Percentiles rank a stretch among this genome's conserved stretches.
Conservation (phyloP, 306 rosid genomes). For the Astragalus membranaceus region DNA sequence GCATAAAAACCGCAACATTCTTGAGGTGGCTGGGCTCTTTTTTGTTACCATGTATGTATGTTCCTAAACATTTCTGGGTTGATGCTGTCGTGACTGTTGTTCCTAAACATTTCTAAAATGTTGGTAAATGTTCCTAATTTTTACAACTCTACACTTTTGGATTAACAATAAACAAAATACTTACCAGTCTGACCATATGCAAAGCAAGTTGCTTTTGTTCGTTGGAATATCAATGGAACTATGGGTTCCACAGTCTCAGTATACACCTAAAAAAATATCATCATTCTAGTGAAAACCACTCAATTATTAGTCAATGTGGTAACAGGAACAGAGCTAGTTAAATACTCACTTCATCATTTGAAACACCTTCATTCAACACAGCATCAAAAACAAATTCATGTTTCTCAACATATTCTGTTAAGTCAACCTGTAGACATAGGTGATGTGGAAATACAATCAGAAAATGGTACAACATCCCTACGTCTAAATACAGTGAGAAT, state of each 20-base stretch:
- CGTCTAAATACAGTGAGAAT: neutral
- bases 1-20: too few species aligned
- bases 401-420: slow-evolving; percentile 66
- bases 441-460: slow-evolving; percentile 17
- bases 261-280: slow-evolving; percentile 44
- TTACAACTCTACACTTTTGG: slow-evolving; percentile 1
- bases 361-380: slow-evolving; percentile 66
- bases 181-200: slow-evolving; percentile 91
- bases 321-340: slow-evolving; percentile 7
- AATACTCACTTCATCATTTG: slow-evolving; percentile 63
- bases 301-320: neutral
- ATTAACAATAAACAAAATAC: slow-evolving; percentile 8
- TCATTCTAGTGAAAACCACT: slow-evolving; percentile 15
- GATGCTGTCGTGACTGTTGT: too few species aligned
- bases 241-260: slow-evolving; percentile 75
- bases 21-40: too few species aligned
- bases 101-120: neutral
- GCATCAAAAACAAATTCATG: slow-evolving; percentile 81
- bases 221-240: slow-evolving; percentile 69
- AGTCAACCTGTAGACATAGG: slow-evolving; percentile 56
- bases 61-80: too few species aligned
- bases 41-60: too few species aligned
- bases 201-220: slow-evolving; percentile 86
- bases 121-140: neutral
- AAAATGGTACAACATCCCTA: neutral